phyloP scores from a whole-genome alignment of 495 filamentous ascomycete species.

The Xylaria longipes region DNA sequence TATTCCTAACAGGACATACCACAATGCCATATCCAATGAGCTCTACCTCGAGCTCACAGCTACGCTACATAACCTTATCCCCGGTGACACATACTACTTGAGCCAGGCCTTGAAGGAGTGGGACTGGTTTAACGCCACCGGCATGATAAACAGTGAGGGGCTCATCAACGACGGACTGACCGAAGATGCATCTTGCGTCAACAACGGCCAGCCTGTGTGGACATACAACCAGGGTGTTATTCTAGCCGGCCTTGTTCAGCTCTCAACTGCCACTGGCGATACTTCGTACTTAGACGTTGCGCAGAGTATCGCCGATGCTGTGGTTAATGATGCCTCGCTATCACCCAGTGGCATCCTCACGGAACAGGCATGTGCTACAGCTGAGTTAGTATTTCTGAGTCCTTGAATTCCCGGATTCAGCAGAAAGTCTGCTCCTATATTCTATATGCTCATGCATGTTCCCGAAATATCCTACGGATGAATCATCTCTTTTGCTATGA shows the following conservation, averaged over 20 bases:
- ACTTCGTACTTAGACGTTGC: constrained; percentile 58
- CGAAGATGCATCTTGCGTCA: constrained; percentile 55
- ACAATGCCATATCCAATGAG: constrained; percentile 75
- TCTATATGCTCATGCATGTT: no score
- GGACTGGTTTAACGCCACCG: constrained; percentile 67
- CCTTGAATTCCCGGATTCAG: no score
- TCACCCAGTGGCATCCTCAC: constrained; percentile 62
- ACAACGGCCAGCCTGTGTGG: constrained; percentile 67
- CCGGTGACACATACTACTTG: constrained; percentile 56
- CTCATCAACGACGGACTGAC: constrained; percentile 73
- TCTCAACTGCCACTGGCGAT: constrained; percentile 47
- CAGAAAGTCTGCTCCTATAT: no score
- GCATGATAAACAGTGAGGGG: constrained; percentile 66
- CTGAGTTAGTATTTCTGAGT: no score
- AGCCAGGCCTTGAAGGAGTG: constrained; percentile 61
- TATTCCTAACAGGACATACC: constrained; percentile 59
- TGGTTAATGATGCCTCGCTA: constrained; percentile 53
- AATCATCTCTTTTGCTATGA: no score
- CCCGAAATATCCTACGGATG: no score
- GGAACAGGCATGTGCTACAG: constrained; percentile 59
- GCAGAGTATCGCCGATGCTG: constrained; percentile 62
- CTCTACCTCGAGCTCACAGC: constrained; percentile 71
- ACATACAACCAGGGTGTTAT: constrained; percentile 81
- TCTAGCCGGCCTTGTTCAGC: constrained; percentile 69
- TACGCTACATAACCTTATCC: constrained; percentile 67